Percentiles rank a stretch among this genome's conserved stretches.
These are phyloP conservation scores for Ephemerocybe angulata DNA, from an alignment of 768 basidiomycete species.

Conservation along the genomic window DNA sequence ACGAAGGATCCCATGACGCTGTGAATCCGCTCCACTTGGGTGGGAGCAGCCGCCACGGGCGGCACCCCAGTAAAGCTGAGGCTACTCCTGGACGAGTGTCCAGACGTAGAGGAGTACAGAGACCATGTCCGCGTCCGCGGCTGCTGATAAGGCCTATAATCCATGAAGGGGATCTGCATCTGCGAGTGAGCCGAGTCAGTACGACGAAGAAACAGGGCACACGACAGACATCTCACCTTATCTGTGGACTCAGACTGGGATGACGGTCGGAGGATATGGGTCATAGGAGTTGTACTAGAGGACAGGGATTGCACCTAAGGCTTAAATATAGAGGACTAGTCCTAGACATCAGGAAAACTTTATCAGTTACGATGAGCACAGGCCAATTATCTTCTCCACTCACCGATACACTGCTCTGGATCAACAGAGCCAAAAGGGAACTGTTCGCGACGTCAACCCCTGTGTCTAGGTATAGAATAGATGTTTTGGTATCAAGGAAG, in stretches of 20 bases:
- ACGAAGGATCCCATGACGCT: slow-evolving; percentile 8
- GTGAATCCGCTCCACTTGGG: neutral
- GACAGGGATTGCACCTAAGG: neutral
- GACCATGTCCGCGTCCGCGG: slow-evolving; percentile 25
- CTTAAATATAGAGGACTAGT: neutral
- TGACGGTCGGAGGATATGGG: neutral
- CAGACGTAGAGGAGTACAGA: slow-evolving; percentile 25
- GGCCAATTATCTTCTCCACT: too few species aligned
- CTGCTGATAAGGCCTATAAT: neutral
- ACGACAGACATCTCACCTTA: too few species aligned
- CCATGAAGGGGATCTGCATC: neutral
- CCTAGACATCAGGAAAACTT: neutral
- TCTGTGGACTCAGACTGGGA: neutral
- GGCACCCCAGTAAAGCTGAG: neutral
- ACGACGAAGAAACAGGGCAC: too few species aligned
- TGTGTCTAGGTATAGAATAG: neutral
- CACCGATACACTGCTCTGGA: neutral
- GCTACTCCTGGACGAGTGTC: slow-evolving; percentile 12
- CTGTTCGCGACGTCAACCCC: neutral
- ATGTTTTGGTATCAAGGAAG: neutral
- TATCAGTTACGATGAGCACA: neutral
- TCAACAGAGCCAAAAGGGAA: neutral
- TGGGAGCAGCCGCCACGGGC: neutral
- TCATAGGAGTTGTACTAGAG: neutral
- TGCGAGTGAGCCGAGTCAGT: neutral